Conservation (phyloP, 148 eudicot genomes). For the Diospyros lotus region DNA sequence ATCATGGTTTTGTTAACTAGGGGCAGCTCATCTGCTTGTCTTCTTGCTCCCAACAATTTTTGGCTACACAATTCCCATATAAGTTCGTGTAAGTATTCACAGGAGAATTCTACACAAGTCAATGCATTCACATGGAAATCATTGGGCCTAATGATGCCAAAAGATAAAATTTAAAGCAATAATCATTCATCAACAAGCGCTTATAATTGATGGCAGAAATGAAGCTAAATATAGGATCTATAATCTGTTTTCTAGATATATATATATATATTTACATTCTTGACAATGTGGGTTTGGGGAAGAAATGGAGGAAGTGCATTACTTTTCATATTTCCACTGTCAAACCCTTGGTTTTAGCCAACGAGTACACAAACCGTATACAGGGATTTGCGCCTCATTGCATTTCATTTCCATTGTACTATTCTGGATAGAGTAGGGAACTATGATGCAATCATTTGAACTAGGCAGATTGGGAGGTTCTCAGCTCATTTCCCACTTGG, state of each 20-base stretch:
- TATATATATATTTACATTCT: too few relatives aligned
- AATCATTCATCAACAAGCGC: not conserved
- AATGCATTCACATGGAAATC: not conserved
- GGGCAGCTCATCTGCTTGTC: conserved; percentile 82
- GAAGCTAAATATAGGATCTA: not conserved
- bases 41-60: conserved; percentile 55
- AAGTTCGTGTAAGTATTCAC: not conserved
- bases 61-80: conserved; percentile 38
- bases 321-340: too few relatives aligned
- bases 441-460: too few relatives aligned
- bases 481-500: too few relatives aligned
- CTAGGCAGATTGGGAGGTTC: too few relatives aligned
- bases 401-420: too few relatives aligned
- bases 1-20: conserved; percentile 85
- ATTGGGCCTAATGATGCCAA: not conserved
- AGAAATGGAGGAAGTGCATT: too few relatives aligned
- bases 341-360: too few relatives aligned
- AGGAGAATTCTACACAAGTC: not conserved
- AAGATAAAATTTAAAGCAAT: not conserved
- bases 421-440: too few relatives aligned
- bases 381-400: too few relatives aligned
- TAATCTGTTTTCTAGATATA: not conserved
- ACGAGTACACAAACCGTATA: too few relatives aligned
- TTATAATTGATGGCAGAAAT: not conserved
- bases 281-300: too few relatives aligned